phyloP scores from a whole-genome alignment of 495 filamentous ascomycete species.

The Penicillium waksmanii region DNA sequence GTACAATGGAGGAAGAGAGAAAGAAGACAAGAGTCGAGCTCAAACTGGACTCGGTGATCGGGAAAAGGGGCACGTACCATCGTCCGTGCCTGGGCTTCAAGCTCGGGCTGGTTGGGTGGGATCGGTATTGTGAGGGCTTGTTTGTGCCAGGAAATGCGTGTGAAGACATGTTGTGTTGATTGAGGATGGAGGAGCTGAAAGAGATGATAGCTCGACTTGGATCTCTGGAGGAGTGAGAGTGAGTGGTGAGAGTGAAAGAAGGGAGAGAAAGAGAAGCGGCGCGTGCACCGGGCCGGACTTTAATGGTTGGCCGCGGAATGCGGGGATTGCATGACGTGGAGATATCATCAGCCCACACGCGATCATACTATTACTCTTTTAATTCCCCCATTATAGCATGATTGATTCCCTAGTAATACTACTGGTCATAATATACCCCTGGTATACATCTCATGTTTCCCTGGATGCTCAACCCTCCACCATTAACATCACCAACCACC shows the following conservation, averaged over 20 bases:
- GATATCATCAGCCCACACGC: constrained; percentile 8
- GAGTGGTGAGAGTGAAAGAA: neutral
- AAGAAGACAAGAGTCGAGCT: neutral
- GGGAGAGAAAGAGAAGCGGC: constrained; percentile 11
- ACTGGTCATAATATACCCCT: neutral
- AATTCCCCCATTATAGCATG: neutral
- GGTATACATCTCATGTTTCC: too few relatives aligned
- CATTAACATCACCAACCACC: neutral
- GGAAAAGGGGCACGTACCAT: constrained; percentile 17
- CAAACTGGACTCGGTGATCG: neutral
- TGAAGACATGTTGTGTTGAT: constrained; percentile 26
- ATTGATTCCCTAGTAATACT: neutral
- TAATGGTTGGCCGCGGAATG: constrained; percentile 20
- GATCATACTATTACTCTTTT: neutral
- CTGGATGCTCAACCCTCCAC: neutral
- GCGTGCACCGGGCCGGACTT: constrained; percentile 23
- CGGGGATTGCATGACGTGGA: constrained; percentile 35
- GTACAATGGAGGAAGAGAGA: neutral
- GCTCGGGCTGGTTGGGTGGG: constrained; percentile 15
- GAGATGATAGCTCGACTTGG: neutral
- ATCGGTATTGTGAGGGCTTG: constrained; percentile 17
- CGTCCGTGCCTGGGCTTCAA: constrained; percentile 27
- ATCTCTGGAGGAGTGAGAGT: neutral
- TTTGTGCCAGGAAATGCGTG: constrained; percentile 28
- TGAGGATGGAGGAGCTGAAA: neutral